Percentiles rank a stretch among this genome's conserved stretches.
These are phyloP conservation scores for Exophiala oligosperma DNA, from an alignment of 2,329 filamentous ascomycete genomes.

Conservation along the genomic window DNA sequence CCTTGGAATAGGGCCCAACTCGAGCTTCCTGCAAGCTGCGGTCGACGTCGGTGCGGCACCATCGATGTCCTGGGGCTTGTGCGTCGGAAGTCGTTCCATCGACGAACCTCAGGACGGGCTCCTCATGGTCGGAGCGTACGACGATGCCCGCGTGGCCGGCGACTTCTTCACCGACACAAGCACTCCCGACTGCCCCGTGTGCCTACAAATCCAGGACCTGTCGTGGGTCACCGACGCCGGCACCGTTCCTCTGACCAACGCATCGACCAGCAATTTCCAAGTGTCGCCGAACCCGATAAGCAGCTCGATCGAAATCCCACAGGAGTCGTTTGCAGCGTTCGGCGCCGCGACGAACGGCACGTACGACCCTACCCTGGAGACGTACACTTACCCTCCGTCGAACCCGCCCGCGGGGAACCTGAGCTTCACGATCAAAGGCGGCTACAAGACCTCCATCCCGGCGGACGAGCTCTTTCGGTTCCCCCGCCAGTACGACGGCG, in stretches of 20 bases:
- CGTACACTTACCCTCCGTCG: background rate
- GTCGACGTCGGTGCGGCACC: constrained; percentile 12
- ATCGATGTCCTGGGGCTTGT: constrained; percentile 18
- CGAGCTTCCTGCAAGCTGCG: constrained; percentile 16
- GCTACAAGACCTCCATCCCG: constrained; percentile 3
- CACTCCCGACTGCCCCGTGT: constrained; percentile 5
- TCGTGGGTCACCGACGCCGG: constrained; percentile 6
- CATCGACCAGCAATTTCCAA: constrained; percentile 3
- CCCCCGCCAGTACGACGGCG: background rate
- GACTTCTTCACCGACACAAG: constrained; percentile 9
- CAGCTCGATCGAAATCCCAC: background rate
- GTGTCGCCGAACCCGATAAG: constrained; percentile 7
- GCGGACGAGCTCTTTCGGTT: constrained; percentile 3
- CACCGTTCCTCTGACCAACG: constrained; percentile 1
- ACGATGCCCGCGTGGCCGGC: constrained; percentile 10
- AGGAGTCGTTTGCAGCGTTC: constrained; percentile 2
- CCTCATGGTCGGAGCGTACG: constrained; percentile 21
- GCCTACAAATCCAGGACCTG: constrained; percentile 11
- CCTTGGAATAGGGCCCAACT: constrained; percentile 19
- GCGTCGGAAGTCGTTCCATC: constrained; percentile 14
- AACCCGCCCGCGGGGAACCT: background rate
- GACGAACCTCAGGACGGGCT: constrained; percentile 4
- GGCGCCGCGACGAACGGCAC: background rate
- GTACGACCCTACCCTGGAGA: background rate
- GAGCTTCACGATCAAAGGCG: constrained; percentile 5